These are phyloP conservation scores for Fraxinus cuspidata DNA, from an alignment of 257 asterid species.

Conservation along the genomic window DNA sequence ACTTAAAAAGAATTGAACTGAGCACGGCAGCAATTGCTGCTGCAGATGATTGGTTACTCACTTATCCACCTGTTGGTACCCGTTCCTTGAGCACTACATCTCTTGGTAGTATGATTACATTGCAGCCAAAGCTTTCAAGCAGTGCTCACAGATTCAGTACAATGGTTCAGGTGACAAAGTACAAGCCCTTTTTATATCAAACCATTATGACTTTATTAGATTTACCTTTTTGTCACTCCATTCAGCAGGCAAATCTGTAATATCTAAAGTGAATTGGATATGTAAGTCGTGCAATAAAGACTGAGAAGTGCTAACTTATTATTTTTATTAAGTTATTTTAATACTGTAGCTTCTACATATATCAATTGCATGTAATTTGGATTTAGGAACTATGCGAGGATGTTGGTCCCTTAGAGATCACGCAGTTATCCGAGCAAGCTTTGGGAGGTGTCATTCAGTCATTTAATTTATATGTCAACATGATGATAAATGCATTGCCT, in stretches of 20 bases:
- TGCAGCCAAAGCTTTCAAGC: constrained; percentile 77
- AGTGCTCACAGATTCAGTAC: constrained; percentile 80
- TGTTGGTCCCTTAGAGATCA: constrained; percentile 72
- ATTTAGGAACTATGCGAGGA: constrained; percentile 86
- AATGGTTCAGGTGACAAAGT: constrained; percentile 72
- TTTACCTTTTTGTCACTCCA: not conserved
- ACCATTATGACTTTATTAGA: not conserved
- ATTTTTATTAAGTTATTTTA: not conserved
- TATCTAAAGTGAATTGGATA: not conserved
- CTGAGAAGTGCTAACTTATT: not conserved
- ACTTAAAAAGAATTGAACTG: constrained; percentile 68
- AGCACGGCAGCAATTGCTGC: constrained; percentile 84
- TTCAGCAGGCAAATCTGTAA: not conserved
- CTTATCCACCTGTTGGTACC: constrained; percentile 55
- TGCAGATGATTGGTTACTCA: constrained; percentile 79
- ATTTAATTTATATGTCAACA: constrained; percentile 59
- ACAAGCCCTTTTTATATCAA: not conserved
- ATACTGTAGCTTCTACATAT: constrained; percentile 1
- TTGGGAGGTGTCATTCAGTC: constrained; percentile 72
- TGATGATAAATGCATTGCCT: constrained; percentile 76
- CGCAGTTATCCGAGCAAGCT: constrained; percentile 67
- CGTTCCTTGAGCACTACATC: constrained; percentile 59
- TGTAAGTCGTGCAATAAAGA: too few species aligned
- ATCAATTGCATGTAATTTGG: constrained; percentile 14
- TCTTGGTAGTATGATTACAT: constrained; percentile 32